phyloP scores from a whole-genome alignment of 176 grass and related monocot species.

The Guadua angustifolia region DNA sequence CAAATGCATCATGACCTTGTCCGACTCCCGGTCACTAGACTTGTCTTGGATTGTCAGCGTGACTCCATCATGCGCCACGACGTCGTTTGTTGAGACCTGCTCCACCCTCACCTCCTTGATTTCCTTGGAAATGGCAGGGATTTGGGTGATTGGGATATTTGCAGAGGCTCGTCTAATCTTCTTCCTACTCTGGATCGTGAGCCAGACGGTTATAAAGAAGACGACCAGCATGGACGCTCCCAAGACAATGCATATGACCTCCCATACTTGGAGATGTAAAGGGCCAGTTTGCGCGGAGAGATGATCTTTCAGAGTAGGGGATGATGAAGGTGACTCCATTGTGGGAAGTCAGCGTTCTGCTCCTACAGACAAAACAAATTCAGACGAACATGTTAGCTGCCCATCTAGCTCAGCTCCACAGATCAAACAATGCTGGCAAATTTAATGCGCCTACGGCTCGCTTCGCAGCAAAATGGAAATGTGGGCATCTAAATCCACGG shows the following conservation, averaged over 20 bases:
- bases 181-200: conserved; percentile 73
- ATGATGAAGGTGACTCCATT: conserved; percentile 46
- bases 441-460: background rate
- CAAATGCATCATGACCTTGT: conserved; percentile 71
- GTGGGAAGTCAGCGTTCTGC: conserved; percentile 45
- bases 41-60: conserved; percentile 66
- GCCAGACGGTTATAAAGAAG: conserved; percentile 72
- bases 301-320: conserved; percentile 75
- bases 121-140: conserved; percentile 81
- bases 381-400: conserved; percentile 30
- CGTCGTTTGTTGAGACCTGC: conserved; percentile 60
- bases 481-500: conserved; percentile 29
- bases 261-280: conserved; percentile 94
- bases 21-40: conserved; percentile 58
- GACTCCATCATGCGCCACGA: conserved; percentile 50
- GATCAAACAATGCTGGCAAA: conserved; percentile 34
- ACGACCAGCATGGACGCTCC: conserved; percentile 71
- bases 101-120: conserved; percentile 93
- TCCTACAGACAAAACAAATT: conserved; percentile 52
- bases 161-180: conserved; percentile 59
- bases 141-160: conserved; percentile 71
- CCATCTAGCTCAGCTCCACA: conserved; percentile 15
- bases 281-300: conserved; percentile 71
- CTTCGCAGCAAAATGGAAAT: conserved; percentile 35
- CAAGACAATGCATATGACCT: conserved; percentile 76